These are phyloP conservation scores for Oryza glumipatula DNA, from an alignment of 176 grass and related monocot genomes.

Conservation along the genomic window DNA sequence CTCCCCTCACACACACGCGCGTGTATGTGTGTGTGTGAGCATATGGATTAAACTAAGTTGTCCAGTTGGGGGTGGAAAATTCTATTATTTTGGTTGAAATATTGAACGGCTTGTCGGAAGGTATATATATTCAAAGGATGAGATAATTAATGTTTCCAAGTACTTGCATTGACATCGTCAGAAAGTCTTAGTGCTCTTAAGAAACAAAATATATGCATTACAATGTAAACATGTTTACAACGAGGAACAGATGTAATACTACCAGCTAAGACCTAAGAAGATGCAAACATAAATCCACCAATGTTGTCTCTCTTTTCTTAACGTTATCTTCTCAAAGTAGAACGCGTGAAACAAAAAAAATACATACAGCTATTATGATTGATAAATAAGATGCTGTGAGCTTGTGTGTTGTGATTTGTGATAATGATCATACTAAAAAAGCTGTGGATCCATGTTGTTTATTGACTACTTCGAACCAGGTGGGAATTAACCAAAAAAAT, in stretches of 20 bases:
- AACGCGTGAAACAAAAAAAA: constrained; percentile 20
- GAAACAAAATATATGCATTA: not conserved
- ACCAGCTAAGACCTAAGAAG: constrained; percentile 33
- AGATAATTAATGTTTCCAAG: not conserved
- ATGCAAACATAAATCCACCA: constrained; percentile 12
- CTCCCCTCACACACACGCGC: too few relatives aligned
- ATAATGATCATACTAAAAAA: constrained; percentile 25
- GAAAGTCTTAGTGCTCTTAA: not conserved
- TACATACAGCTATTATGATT: not conserved
- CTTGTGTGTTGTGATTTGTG: not conserved
- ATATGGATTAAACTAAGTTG: too few relatives aligned
- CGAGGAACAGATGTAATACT: not conserved
- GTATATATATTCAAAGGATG: not conserved
- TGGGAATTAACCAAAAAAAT: not conserved
- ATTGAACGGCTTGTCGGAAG: too few relatives aligned
- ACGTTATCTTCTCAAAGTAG: constrained; percentile 22
- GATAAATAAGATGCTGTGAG: not conserved
- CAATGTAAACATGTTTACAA: constrained; percentile 10
- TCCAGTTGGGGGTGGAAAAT: too few relatives aligned
- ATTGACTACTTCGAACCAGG: constrained; percentile 30
- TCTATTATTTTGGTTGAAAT: too few relatives aligned
- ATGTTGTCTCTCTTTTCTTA: constrained; percentile 18
- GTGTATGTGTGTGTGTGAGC: too few relatives aligned
- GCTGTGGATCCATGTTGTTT: not conserved
- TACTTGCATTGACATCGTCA: not conserved